Evolutionary conservation across 2,329 filamentous ascomycete species (phyloP), one percentile per base, ranked within the genome.

Genomic region (Beauveria sp.): DNA sequence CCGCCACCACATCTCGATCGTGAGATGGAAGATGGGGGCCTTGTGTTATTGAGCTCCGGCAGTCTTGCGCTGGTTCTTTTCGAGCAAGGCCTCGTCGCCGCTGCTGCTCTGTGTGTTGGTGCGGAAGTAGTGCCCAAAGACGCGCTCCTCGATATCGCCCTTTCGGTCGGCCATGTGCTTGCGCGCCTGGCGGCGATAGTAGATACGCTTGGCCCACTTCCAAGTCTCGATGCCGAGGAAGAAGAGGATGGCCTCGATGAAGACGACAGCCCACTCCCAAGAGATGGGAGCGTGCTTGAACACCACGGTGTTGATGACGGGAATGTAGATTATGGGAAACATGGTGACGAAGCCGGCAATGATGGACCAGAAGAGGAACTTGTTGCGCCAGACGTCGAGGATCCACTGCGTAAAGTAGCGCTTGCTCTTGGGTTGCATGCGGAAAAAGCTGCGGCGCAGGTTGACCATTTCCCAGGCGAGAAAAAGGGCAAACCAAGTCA

Each of bases 381-480:
- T 77, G 75, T 91, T 91, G 62, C 83, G 76, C 86, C 86, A 88
- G 28, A 88, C 79, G 64, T 89, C 85, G 56, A 79, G 65, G 63
- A 86, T 80, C 86, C 87, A 89, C 66, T 88, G 83, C 0, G 83
- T 86, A 64, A 86, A 82, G 68, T 85, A 83, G 51, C 74, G 76
- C 66, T 82, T 84, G 58, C 81, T 83, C 60, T 78, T 77, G 5
- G 87, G 85, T 66, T 88, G 81, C 85, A 90, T 88, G 67, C 83
- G 80, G 80, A 91, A 91, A 76, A 91, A 88, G 5, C 83, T 86
- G 55, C 86, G 82, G 28, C 88, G 84, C 76, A 88, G 81, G 65
- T 88, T 80, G 63, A 90, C 78, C 81, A 90, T 88, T 69, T 91
- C 87, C 88, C 88, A 91, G 0, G 88, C 88, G 10, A 90, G 80